Base-by-base conservation (phyloP, 352 stramenopile genomes). In the Phytophthora pluvialis region DNA sequence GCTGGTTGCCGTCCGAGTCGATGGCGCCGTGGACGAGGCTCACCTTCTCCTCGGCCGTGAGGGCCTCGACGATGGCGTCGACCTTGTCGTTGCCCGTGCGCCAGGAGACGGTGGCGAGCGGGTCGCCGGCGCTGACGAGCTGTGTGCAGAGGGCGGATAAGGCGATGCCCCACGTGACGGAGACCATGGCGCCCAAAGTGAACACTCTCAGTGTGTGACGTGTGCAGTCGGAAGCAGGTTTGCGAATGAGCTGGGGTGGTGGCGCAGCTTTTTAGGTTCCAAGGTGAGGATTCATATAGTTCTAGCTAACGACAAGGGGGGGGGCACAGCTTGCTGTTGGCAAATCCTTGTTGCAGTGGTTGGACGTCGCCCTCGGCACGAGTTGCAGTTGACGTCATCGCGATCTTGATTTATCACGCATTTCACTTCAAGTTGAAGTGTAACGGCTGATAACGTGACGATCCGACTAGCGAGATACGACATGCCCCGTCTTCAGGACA, bases 61-160 rank as follows among this genome's bases (percentile, higher is more conserved):
- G 39, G 7, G 61, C 39, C 15, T 72, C 61, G 39, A 75, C 16
- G 35, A 75, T 59, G 10, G 56, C n/a, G 55, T 75, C 67, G 45
- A 75, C 61, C 56, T 75, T 75, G 61, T 47, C 33, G 51, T 75
- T 75, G 32, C 67, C 67, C 3, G 67, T 75, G 32, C 47, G 55
- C 67, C 67, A 72, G 1, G 62, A 69, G 13, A 75, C 67, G 28
- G 47, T 50, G 26, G 67, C 67, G 31, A 67, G 67, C 15, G 45
- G 61, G 18, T 75, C 67, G 15, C 57, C 64, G 25, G 55, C 67
- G 18, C 48, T 54, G 10, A 50, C 56, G 40, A 75, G 55, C 10
- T 64, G 61, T 4, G 56, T 35, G 28, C 50, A 69, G 25, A 75
- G 50, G 12, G 50, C 61, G 21, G 21, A 21, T n/a, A 75, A 21